phyloP scores from a whole-genome alignment of 2,329 filamentous ascomycete genomes.

The Venturia effusa region DNA sequence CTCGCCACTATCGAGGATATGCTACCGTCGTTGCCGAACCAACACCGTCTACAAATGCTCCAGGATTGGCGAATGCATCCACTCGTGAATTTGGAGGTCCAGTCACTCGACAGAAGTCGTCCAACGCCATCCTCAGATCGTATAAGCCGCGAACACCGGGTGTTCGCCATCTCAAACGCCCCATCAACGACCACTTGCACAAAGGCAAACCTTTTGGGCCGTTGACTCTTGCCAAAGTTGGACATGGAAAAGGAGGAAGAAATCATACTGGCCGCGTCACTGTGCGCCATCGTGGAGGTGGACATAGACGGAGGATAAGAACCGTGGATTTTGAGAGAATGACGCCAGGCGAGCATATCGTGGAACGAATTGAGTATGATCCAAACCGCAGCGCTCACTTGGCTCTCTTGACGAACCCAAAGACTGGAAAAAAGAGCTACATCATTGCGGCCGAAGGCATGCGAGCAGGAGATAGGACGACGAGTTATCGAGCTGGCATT shows the following conservation, averaged over 20 bases:
- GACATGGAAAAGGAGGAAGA: conserved; percentile 82
- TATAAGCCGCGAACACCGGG: conserved; percentile 93
- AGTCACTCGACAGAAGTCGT: not conserved
- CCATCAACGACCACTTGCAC: conserved; percentile 94
- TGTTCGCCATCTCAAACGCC: conserved; percentile 79
- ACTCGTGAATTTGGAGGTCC: not conserved
- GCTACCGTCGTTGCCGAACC: conserved; percentile 1
- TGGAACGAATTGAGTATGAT: conserved; percentile 94
- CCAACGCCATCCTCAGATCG: conserved; percentile 39
- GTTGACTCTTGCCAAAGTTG: conserved; percentile 85
- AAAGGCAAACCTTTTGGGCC: conserved; percentile 76
- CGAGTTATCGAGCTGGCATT: conserved; percentile 86
- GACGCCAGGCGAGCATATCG: conserved; percentile 69
- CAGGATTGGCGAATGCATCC: not conserved
- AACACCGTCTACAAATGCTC: not conserved
- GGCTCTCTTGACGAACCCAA: conserved; percentile 67
- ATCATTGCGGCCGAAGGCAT: conserved; percentile 93
- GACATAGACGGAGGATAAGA: conserved; percentile 81
- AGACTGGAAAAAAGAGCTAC: conserved; percentile 62
- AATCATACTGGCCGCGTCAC: conserved; percentile 81
- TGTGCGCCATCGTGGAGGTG: conserved; percentile 84
- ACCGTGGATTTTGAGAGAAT: conserved; percentile 80
- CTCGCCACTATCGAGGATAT: conserved; percentile 39
- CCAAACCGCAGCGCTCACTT: conserved; percentile 89
- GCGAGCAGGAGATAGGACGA: conserved; percentile 79